Conservation (phyloP, 495 filamentous ascomycete species). For the Lophiostoma macrostomum region DNA sequence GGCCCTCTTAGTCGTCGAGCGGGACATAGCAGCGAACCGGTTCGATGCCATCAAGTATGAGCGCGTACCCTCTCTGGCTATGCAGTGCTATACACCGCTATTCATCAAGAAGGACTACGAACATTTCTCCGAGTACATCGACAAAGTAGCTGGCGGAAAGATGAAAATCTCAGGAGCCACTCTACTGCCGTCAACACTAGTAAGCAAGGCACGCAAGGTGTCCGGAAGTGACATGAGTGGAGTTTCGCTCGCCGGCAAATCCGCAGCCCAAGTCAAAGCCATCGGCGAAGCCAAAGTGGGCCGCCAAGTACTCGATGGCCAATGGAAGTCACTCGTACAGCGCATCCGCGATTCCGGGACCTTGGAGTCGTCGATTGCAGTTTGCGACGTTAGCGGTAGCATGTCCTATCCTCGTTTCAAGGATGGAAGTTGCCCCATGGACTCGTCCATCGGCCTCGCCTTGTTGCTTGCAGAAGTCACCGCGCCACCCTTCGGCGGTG, state of each 20-base stretch:
- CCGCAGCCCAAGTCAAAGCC: slow-evolving; percentile 8
- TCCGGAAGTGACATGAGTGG: too few species aligned
- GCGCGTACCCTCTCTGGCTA: slow-evolving; percentile 48
- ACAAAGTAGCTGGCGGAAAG: slow-evolving; percentile 40
- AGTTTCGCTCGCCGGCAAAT: slow-evolving; percentile 8
- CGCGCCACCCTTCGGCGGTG: slow-evolving; percentile 45
- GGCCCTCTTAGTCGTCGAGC: slow-evolving; percentile 48
- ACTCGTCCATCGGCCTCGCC: slow-evolving; percentile 48
- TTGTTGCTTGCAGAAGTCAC: slow-evolving; percentile 48
- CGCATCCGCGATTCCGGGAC: slow-evolving; percentile 48
- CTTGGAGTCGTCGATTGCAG: slow-evolving; percentile 44
- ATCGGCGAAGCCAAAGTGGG: slow-evolving; percentile 21
- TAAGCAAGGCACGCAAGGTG: slow-evolving; percentile 20
- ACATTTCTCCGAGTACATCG: slow-evolving; percentile 45
- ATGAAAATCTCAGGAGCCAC: slow-evolving; percentile 46
- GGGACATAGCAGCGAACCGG: slow-evolving; percentile 40
- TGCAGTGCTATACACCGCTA: slow-evolving; percentile 45
- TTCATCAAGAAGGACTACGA: slow-evolving; percentile 46
- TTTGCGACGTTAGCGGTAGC: slow-evolving; percentile 48
- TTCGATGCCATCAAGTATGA: slow-evolving; percentile 48
- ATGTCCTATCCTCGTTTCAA: slow-evolving; percentile 41
- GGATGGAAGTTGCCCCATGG: slow-evolving; percentile 46
- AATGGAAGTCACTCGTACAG: slow-evolving; percentile 50
- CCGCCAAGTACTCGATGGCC: slow-evolving; percentile 39
- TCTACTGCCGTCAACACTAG: slow-evolving; percentile 44